Evolutionary conservation across 306 rosid genomes (phyloP).

Genomic region (Vigna unguiculata): DNA sequence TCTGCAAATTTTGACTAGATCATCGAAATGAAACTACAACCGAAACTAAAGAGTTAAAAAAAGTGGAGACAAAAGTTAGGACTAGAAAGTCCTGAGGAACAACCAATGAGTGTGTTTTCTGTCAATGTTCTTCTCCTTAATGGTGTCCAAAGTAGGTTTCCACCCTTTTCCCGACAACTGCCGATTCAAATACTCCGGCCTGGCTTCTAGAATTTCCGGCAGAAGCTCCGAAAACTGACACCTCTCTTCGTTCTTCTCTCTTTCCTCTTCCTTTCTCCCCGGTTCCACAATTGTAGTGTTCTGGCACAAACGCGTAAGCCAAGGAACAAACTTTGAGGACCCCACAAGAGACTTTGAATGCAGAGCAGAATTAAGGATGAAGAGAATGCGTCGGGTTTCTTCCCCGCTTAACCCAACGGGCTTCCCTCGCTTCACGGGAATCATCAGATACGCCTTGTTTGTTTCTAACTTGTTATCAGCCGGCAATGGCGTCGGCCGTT

Average conservation of each 20-base stretch:
- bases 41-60: too few species aligned
- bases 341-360: constrained; percentile 46
- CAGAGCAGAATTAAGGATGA: constrained; percentile 52
- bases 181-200: constrained; percentile 75
- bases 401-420: constrained; percentile 53
- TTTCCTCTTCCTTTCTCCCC: constrained; percentile 29
- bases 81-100: constrained; percentile 45
- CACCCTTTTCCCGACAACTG: constrained; percentile 77
- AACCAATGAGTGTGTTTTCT: constrained; percentile 63
- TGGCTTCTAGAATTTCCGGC: constrained; percentile 53
- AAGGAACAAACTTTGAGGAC: constrained; percentile 61
- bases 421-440: constrained; percentile 80
- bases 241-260: constrained; percentile 39
- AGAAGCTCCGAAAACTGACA: constrained; percentile 42
- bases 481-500: constrained; percentile 65
- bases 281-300: constrained; percentile 34
- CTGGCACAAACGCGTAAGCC: constrained; percentile 62
- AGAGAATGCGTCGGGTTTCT: constrained; percentile 57
- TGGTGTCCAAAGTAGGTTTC: constrained; percentile 92
- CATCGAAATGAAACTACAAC: too few species aligned
- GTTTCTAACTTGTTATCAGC: constrained; percentile 72
- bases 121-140: constrained; percentile 72
- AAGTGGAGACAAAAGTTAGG: too few species aligned
- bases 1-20: too few species aligned
- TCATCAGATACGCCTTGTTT: constrained; percentile 69